phyloP scores from a whole-genome alignment of 2,329 filamentous ascomycete genomes.

The Aureobasidium leucospermi region DNA sequence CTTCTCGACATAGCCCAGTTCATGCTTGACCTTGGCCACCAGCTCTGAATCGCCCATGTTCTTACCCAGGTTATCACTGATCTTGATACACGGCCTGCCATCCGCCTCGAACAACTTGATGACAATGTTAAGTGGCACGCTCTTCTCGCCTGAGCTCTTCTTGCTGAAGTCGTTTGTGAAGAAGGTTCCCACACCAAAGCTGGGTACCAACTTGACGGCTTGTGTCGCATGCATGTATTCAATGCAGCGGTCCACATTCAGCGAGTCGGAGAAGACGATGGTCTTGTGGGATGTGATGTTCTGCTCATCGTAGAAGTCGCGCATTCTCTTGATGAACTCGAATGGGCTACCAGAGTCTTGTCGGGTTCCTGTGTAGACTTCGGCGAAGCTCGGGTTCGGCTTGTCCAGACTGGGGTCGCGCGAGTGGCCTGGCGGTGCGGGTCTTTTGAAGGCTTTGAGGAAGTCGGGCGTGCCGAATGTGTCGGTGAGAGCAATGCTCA shows the following conservation, averaged over 20 bases:
- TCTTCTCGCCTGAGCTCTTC: slow-evolving; percentile 67
- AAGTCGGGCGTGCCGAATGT: slow-evolving; percentile 93
- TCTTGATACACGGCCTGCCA: slow-evolving; percentile 80
- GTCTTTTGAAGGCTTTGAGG: slow-evolving; percentile 71
- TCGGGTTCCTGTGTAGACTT: slow-evolving; percentile 74
- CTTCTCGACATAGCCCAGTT: slow-evolving; percentile 79
- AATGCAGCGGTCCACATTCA: slow-evolving; percentile 84
- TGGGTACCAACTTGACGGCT: slow-evolving; percentile 69
- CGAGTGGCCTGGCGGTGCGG: slow-evolving; percentile 38
- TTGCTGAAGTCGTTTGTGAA: slow-evolving; percentile 87
- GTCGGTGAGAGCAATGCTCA: slow-evolving; percentile 87
- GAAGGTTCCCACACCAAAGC: slow-evolving; percentile 92
- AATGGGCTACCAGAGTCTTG: slow-evolving; percentile 86
- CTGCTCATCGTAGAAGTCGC: slow-evolving; percentile 69
- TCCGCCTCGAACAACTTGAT: slow-evolving; percentile 88
- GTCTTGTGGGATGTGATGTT: slow-evolving; percentile 75
- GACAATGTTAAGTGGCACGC: slow-evolving; percentile 88
- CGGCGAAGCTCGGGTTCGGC: slow-evolving; percentile 57
- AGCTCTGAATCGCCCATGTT: slow-evolving; percentile 82
- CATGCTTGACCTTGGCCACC: slow-evolving; percentile 74
- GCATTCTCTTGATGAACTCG: slow-evolving; percentile 70
- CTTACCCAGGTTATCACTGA: slow-evolving; percentile 81
- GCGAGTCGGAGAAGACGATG: slow-evolving; percentile 91
- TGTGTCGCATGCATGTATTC: slow-evolving; percentile 84
- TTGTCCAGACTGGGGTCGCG: slow-evolving; percentile 14